A percentile compares a stretch with the other conserved stretches of the same genome.
phyloP scores from a whole-genome alignment of 2,329 filamentous ascomycete genomes.

The Saccharata proteae region DNA sequence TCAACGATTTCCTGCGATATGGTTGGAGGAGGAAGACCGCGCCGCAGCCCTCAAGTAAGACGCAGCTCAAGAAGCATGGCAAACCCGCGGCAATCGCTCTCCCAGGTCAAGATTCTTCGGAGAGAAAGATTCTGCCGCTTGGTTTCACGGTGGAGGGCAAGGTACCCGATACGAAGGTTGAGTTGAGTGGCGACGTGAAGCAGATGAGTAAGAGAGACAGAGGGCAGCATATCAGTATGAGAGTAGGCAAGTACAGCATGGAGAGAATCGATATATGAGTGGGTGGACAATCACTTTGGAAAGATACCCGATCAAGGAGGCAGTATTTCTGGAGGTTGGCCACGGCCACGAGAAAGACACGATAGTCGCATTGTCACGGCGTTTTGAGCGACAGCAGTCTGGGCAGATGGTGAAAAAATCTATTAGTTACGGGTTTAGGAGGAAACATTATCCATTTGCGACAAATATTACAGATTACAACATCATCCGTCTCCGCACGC shows the following conservation, averaged over 20 bases:
- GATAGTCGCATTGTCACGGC: too few relatives aligned
- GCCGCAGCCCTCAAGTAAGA: conserved; percentile 5
- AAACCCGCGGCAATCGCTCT: conserved; percentile 26
- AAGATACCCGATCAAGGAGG: too few relatives aligned
- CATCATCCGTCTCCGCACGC: too few relatives aligned
- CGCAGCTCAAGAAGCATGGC: conserved; percentile 29
- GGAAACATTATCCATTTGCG: too few relatives aligned
- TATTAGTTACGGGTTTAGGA: too few relatives aligned
- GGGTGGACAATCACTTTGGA: too few relatives aligned
- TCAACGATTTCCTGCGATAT: conserved; percentile 56
- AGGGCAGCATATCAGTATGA: conserved; percentile 65
- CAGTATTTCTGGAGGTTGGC: too few relatives aligned
- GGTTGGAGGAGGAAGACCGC: conserved; percentile 25
- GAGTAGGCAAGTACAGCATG: conserved; percentile 70
- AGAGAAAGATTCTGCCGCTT: conserved; percentile 49
- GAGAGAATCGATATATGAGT: conserved; percentile 50
- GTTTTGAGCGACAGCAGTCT: too few relatives aligned
- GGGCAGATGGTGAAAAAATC: too few relatives aligned
- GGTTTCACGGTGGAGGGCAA: conserved; percentile 51
- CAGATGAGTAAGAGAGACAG: conserved; percentile 60
- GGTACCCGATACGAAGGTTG: conserved; percentile 40
- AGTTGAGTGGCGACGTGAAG: conserved; percentile 57
- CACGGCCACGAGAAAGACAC: too few relatives aligned
- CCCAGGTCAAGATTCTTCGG: conserved; percentile 8
- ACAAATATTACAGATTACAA: too few relatives aligned